Conservation (phyloP, 2,329 filamentous ascomycete genomes). For the Annulohypoxylon truncatum region DNA sequence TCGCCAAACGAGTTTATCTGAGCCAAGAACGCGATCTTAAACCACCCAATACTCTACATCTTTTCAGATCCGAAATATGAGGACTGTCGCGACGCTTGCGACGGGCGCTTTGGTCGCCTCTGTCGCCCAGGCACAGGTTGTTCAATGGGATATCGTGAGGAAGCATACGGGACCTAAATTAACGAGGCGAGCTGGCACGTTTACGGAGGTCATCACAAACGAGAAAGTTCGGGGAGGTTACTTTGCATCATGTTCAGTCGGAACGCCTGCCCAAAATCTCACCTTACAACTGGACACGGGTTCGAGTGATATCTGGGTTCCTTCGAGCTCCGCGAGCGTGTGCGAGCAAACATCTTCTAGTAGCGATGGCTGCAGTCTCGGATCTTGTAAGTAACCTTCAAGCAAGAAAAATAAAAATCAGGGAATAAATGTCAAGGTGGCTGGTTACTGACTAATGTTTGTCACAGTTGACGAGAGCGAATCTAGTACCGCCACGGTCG, state of each 20-base stretch:
- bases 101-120: conserved; percentile 47
- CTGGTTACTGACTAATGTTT: conserved; percentile 39
- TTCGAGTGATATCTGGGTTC: conserved; percentile 74
- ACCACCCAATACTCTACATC: not conserved
- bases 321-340: conserved; percentile 53
- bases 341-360: conserved; percentile 50
- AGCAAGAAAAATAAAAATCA: too few species aligned
- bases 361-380: conserved; percentile 54
- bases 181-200: conserved; percentile 54
- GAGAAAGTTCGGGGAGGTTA: conserved; percentile 61
- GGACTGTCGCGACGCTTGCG: conserved; percentile 40
- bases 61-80: conserved; percentile 42
- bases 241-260: conserved; percentile 67
- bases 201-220: conserved; percentile 59
- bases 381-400: conserved; percentile 57
- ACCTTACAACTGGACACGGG: conserved; percentile 73
- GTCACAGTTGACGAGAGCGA: conserved; percentile 57
- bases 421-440: not conserved
- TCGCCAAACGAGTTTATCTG: not conserved
- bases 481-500: conserved; percentile 60
- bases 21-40: not conserved
- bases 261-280: conserved; percentile 67
- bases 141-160: conserved; percentile 62
- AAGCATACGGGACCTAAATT: conserved; percentile 50
- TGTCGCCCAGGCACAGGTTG: conserved; percentile 51